Base-by-base conservation (phyloP, 2,329 filamentous ascomycete species). In the Diaporthe caulivora region DNA sequence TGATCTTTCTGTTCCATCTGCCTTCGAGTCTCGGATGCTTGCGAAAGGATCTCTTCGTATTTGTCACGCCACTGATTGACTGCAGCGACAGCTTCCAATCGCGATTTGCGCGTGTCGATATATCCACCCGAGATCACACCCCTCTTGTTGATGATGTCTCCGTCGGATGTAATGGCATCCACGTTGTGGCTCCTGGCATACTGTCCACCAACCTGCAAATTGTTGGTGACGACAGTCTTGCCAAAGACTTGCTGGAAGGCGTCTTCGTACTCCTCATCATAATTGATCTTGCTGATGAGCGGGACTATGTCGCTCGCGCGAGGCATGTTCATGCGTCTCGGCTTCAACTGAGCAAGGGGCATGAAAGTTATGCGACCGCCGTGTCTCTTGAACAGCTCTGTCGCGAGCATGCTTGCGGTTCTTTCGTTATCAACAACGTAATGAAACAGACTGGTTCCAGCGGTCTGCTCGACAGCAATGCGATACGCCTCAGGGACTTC, bases 231-330 rank as follows among this genome's bases (percentile, higher is more conserved):
- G 69, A 99, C 95, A 0, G 95, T 97, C 82, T 95, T 97, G 60
- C 95, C 97, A 83, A 99, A 99, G 0, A 99, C 95, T 80, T 98
- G 95, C 80, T 94, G 92, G 81, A 99, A 97, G 0, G 97, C 97
- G 78, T 91, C 93, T 73, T 97, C 94, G 78, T 92, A 98, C 75
- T 86, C 87, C 1, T 88, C 80, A 68, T 98, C 93, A 79, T 92
- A 99, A 64, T 91, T 89, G 74, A 98, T 89, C 83, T 97, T 98
- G 79, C 92, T 93, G 72, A 98, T 87, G 78, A 99, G 90, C 1
- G 95, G 94, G 47, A 98, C 91, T 2, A 95, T 96, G 82, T 98
- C 96, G 76, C 92, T 93, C 0, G 94, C 94, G 74, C 94, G 92
- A 4, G 97, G 96, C 75, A 98, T 89, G 77, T 96, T 96, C 67